phyloP scores from a whole-genome alignment of 192 early-diverging fungal genomes.

The Cetraspora pellucida region DNA sequence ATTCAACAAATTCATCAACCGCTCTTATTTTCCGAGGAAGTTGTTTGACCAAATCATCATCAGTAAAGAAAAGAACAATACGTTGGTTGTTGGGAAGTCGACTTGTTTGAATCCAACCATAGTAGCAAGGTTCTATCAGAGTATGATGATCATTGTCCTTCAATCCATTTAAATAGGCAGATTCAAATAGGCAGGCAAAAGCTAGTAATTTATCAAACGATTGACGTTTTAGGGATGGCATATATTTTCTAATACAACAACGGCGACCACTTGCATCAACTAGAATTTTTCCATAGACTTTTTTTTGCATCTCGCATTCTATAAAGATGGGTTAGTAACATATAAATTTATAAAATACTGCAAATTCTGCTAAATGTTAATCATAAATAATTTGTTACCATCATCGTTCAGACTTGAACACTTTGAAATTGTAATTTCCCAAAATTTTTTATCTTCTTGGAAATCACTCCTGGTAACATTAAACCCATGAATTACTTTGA shows the following conservation, averaged over 20 bases:
- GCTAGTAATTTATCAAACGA: conserved; percentile 23
- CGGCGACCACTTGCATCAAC: conserved; percentile 32
- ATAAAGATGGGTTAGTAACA: neutral
- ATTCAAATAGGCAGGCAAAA: conserved; percentile 26
- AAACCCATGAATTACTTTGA: conserved; percentile 19
- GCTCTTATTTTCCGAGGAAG: conserved; percentile 16
- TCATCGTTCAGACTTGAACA: too few species aligned
- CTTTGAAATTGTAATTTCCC: conserved; percentile 27
- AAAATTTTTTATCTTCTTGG: neutral
- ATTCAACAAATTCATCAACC: conserved; percentile 23
- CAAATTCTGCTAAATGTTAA: too few species aligned
- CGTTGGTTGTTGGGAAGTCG: conserved; percentile 26
- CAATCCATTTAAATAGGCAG: too few species aligned
- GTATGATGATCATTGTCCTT: conserved; percentile 14
- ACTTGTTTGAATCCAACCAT: conserved; percentile 26
- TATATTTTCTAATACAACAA: conserved; percentile 24
- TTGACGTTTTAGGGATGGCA: conserved; percentile 1
- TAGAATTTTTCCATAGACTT: conserved; percentile 22
- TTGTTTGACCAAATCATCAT: conserved; percentile 15
- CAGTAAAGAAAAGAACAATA: conserved; percentile 24
- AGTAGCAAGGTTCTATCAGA: conserved; percentile 22
- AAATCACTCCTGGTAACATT: conserved; percentile 3
- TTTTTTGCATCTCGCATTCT: neutral
- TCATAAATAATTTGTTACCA: conserved; percentile 1
- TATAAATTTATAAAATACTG: neutral